phyloP scores from a whole-genome alignment of 2,329 filamentous ascomycete genomes.

The Pestalotiopsis sp. region DNA sequence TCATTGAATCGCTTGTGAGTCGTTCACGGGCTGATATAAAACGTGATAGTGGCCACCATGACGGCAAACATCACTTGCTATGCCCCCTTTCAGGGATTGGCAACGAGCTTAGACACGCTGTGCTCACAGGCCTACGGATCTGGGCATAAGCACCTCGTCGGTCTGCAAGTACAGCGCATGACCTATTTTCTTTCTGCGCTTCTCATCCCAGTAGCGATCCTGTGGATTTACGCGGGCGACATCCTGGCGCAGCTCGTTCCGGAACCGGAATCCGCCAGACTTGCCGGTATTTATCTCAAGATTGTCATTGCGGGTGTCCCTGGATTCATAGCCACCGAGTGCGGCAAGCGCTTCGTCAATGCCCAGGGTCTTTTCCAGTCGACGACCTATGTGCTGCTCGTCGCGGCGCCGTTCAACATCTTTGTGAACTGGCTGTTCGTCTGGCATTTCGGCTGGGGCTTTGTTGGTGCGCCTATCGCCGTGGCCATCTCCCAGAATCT shows the following conservation, averaged over 20 bases:
- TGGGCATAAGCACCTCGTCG: slow-evolving; percentile 86
- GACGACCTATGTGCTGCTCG: slow-evolving; percentile 74
- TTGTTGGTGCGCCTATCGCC: slow-evolving; percentile 77
- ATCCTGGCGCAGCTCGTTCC: slow-evolving; percentile 70
- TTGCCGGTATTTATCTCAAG: slow-evolving; percentile 75
- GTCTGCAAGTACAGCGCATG: slow-evolving; percentile 81
- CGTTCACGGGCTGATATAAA: slow-evolving; percentile 7
- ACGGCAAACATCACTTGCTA: slow-evolving; percentile 79
- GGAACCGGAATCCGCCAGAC: slow-evolving; percentile 67
- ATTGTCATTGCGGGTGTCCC: slow-evolving; percentile 72
- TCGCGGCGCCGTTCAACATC: slow-evolving; percentile 77
- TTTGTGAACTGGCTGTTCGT: slow-evolving; percentile 80
- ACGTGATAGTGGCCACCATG: slow-evolving; percentile 65
- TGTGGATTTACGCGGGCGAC: slow-evolving; percentile 70
- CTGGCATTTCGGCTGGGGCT: slow-evolving; percentile 70
- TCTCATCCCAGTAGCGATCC: slow-evolving; percentile 68
- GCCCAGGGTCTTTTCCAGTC: slow-evolving; percentile 83
- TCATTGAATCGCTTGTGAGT: background rate
- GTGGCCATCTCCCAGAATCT: slow-evolving; percentile 76
- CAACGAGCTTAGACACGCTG: slow-evolving; percentile 88
- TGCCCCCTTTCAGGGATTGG: slow-evolving; percentile 79
- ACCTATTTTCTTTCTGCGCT: slow-evolving; percentile 73
- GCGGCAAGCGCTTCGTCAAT: slow-evolving; percentile 78
- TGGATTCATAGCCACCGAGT: slow-evolving; percentile 76
- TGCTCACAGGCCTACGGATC: slow-evolving; percentile 94